A percentile compares a stretch with the other conserved stretches of the same genome.
Evolutionary conservation across 495 filamentous ascomycete species (phyloP).

Genomic region (Parathielavia appendiculata): DNA sequence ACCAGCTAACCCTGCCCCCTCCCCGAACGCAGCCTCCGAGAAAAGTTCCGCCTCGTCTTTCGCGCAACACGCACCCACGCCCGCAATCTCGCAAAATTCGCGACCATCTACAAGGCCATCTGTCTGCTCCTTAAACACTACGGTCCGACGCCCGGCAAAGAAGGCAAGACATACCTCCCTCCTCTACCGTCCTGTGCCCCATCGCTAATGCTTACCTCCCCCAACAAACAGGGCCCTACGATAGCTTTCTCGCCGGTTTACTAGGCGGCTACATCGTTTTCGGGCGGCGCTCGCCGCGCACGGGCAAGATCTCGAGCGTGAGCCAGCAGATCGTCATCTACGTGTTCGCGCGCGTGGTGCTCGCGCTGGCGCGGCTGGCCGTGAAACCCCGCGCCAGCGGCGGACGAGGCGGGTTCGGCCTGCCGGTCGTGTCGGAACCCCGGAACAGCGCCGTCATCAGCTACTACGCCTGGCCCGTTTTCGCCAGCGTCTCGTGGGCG

Average conservation of each 20-base stretch:
- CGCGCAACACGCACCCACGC: conserved; percentile 88
- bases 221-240: conserved; percentile 53
- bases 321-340: conserved; percentile 99
- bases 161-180: conserved; percentile 33
- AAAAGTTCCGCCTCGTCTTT: conserved; percentile 73
- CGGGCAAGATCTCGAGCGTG: conserved; percentile 66
- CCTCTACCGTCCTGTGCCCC: background rate
- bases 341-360: conserved; percentile 85
- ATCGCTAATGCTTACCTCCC: background rate
- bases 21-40: conserved; percentile 51
- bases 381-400: conserved; percentile 50
- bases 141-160: conserved; percentile 54
- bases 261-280: conserved; percentile 92
- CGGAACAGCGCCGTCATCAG: conserved; percentile 44
- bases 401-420: conserved; percentile 29
- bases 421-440: conserved; percentile 41
- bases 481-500: conserved; percentile 85
- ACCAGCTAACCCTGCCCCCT: background rate
- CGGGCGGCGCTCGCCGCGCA: conserved; percentile 54
- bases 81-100: conserved; percentile 84
- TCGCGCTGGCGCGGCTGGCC: conserved; percentile 76
- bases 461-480: conserved; percentile 79
- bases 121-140: conserved; percentile 66
- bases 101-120: conserved; percentile 76
- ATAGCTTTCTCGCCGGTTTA: conserved; percentile 85